phyloP scores from a whole-genome alignment of 2,329 filamentous ascomycete species.

The Pseudocercospora cruenta region DNA sequence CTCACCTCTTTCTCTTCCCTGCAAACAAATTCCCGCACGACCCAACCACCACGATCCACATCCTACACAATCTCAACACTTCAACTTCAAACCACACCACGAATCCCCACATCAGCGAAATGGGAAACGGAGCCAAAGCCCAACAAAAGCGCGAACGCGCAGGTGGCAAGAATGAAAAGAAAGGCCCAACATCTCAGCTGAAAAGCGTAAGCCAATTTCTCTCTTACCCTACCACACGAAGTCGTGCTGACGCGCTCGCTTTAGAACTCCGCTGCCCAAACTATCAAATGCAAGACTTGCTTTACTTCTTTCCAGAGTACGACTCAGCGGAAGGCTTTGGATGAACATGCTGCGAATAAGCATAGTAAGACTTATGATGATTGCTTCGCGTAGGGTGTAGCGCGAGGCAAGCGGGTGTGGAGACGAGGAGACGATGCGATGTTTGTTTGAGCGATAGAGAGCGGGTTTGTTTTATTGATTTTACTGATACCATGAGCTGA shows the following conservation, averaged over 20 bases:
- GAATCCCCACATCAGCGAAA: no score
- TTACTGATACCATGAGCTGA: not conserved
- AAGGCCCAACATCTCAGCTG: conserved; percentile 3
- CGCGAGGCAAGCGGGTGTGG: not conserved
- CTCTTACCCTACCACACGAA: no score
- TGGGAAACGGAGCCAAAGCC: conserved; percentile 6
- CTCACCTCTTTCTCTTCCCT: not conserved
- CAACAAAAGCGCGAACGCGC: conserved; percentile 16
- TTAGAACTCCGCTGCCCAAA: conserved; percentile 73
- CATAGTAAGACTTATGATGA: conserved; percentile 72
- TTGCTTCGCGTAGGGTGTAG: conserved; percentile 58
- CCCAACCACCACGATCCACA: not conserved
- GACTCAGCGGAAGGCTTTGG: conserved; percentile 70
- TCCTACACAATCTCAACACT: not conserved
- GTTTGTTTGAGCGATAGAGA: no score
- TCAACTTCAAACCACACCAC: not conserved
- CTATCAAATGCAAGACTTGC: conserved; percentile 77
- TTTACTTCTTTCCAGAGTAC: conserved; percentile 79
- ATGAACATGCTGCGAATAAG: conserved; percentile 74
- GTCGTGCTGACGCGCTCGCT: no score
- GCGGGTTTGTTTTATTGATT: not conserved
- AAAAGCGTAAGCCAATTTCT: no score
- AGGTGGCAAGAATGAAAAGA: not conserved
- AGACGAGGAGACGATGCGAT: not conserved
- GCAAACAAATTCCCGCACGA: not conserved